Percentiles rank a stretch among this genome's conserved stretches.
Conservation (phyloP, 202 grass and related monocot genomes). For the Zizania palustris region DNA sequence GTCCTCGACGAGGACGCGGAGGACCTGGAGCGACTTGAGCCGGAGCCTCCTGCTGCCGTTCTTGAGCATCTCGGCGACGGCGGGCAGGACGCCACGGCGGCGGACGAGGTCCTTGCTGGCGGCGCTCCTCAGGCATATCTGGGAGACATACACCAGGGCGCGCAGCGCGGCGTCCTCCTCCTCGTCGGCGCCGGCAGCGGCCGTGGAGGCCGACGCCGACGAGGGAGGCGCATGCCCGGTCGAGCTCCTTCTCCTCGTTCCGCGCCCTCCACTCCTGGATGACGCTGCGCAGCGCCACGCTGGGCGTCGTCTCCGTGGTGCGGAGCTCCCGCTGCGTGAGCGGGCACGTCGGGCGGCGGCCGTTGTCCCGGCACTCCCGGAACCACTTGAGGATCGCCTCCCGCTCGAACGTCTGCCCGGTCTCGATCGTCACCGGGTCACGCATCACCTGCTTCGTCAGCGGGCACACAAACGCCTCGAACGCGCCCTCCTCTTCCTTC, state of each 20-base stretch:
- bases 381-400: slow-evolving; percentile 93
- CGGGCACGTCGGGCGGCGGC: slow-evolving; percentile 66
- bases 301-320: slow-evolving; percentile 55
- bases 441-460: slow-evolving; percentile 79
- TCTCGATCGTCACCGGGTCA: slow-evolving; percentile 80
- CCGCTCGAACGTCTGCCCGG: slow-evolving; percentile 79
- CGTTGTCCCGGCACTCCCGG: slow-evolving; percentile 69
- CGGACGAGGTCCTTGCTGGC: slow-evolving; percentile 58
- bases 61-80: slow-evolving; percentile 61
- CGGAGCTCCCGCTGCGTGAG: slow-evolving; percentile 65
- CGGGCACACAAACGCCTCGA: slow-evolving; percentile 84
- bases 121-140: slow-evolving; percentile 53
- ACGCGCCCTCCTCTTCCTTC: slow-evolving; percentile 54
- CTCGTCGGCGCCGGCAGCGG: background rate
- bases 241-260: slow-evolving; percentile 71
- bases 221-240: slow-evolving; percentile 46
- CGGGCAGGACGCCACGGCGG: slow-evolving; percentile 57
- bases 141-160: slow-evolving; percentile 53
- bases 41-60: slow-evolving; percentile 71
- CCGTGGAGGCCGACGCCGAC: background rate
- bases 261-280: slow-evolving; percentile 83
- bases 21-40: slow-evolving; percentile 63
- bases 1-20: slow-evolving; percentile 57
- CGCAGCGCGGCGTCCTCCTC: slow-evolving; percentile 49
- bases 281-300: slow-evolving; percentile 70